Conservation (phyloP, 1,284 basidiomycete genomes). For the Meira miltonrushii region DNA sequence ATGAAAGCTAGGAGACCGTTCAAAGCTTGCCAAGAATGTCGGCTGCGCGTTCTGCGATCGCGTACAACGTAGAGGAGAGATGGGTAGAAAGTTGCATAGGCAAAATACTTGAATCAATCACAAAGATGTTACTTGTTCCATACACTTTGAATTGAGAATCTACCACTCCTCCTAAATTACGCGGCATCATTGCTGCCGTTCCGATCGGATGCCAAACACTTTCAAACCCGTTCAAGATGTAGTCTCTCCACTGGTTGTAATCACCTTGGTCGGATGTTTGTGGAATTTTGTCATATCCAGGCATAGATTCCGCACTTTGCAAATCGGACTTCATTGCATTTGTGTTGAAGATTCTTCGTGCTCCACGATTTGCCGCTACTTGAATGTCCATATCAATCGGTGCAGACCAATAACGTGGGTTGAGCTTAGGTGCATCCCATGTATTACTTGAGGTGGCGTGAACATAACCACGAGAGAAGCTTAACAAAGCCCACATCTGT, state of each 20-base stretch:
- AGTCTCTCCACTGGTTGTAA: slow-evolving; percentile 49
- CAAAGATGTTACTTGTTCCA: slow-evolving; percentile 44
- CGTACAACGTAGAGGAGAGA: slow-evolving; percentile 35
- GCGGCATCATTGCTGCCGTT: slow-evolving; percentile 63
- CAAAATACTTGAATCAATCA: slow-evolving; percentile 38
- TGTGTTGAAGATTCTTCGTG: slow-evolving; percentile 45
- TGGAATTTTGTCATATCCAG: slow-evolving; percentile 44
- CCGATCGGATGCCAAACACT: slow-evolving; percentile 62
- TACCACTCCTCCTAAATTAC: slow-evolving; percentile 59
- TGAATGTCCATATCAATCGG: slow-evolving; percentile 53
- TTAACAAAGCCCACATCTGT: slow-evolving; percentile 15
- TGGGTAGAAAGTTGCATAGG: slow-evolving; percentile 37
- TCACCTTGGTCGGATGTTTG: slow-evolving; percentile 37
- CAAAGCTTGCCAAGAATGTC: slow-evolving; percentile 9
- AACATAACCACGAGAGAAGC: slow-evolving; percentile 11
- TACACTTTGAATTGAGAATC: slow-evolving; percentile 49
- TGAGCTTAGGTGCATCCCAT: slow-evolving; percentile 4
- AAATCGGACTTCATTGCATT: slow-evolving; percentile 33
- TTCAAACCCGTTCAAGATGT: slow-evolving; percentile 48
- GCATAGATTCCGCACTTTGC: slow-evolving; percentile 49
- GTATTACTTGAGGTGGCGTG: slow-evolving; percentile 1
- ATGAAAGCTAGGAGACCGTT: not conserved
- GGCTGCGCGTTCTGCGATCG: slow-evolving; percentile 36
- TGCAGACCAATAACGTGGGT: slow-evolving; percentile 40
- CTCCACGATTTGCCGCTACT: slow-evolving; percentile 41